Evolutionary conservation across 139 green algal species (phyloP).

Genomic region (Chlamydomonas eustigma): DNA sequence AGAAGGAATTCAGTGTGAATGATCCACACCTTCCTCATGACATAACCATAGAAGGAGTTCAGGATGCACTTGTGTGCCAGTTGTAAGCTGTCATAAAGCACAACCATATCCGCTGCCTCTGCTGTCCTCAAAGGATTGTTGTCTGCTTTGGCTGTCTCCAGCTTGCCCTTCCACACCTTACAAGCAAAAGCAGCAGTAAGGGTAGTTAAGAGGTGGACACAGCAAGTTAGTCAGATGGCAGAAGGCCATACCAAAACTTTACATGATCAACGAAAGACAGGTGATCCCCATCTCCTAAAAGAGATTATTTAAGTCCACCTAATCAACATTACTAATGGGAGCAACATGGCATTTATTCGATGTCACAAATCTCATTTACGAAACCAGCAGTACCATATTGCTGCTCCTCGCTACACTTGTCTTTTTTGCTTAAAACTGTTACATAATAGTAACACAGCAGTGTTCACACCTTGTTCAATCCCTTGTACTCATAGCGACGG

Average conservation of each 20-base stretch:
- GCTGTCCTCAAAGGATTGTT: conserved; percentile 60
- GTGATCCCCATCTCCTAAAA: too few relatives aligned
- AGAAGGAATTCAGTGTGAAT: conserved; percentile 96
- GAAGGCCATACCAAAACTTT: too few relatives aligned
- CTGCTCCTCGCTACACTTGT: too few relatives aligned
- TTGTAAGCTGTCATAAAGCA: conserved; percentile 92
- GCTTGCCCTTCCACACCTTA: conserved; percentile 77
- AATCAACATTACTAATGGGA: too few relatives aligned
- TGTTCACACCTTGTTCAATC: conserved; percentile 58
- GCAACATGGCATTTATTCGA: too few relatives aligned
- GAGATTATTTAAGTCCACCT: too few relatives aligned
- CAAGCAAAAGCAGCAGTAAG: neutral
- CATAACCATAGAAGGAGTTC: conserved; percentile 83
- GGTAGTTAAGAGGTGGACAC: too few relatives aligned
- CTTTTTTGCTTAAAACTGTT: too few relatives aligned
- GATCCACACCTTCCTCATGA: conserved; percentile 88
- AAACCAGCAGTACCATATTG: too few relatives aligned
- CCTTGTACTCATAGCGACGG: conserved; percentile 98
- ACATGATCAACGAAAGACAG: too few relatives aligned
- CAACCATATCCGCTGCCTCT: conserved; percentile 56
- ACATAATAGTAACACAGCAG: neutral
- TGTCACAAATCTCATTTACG: too few relatives aligned
- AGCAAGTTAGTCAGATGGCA: too few relatives aligned
- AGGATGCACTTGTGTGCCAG: conserved; percentile 99
- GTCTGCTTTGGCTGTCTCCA: conserved; percentile 69